A percentile compares a stretch with the other conserved stretches of the same genome.
phyloP scores from a whole-genome alignment of 148 eudicot genomes.

The Rhododendron simsii region DNA sequence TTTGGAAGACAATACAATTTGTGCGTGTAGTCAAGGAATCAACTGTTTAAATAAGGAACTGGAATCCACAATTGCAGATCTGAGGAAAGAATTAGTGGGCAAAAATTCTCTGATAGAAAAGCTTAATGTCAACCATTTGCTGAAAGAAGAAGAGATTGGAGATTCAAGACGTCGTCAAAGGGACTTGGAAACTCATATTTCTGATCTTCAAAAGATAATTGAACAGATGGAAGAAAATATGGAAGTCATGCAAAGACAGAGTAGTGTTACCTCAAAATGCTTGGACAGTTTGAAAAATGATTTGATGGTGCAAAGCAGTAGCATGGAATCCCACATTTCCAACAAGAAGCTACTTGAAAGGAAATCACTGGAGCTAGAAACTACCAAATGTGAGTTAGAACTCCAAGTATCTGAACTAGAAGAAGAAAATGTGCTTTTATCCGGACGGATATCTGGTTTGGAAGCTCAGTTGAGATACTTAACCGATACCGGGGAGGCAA shows the following conservation, averaged over 20 bases:
- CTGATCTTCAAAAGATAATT: constrained; percentile 26
- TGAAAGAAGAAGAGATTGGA: constrained; percentile 38
- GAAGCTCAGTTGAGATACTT: constrained; percentile 60
- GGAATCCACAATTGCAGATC: constrained; percentile 10
- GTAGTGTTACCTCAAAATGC: constrained; percentile 11
- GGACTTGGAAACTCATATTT: constrained; percentile 39
- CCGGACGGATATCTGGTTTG: constrained; percentile 54
- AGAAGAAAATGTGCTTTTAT: constrained; percentile 54
- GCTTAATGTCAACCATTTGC: constrained; percentile 20
- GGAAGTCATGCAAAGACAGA: constrained; percentile 31
- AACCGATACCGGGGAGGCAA: constrained; percentile 51
- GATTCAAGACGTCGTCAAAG: constrained; percentile 20
- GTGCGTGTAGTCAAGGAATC: not conserved
- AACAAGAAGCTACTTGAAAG: constrained; percentile 43
- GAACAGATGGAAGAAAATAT: constrained; percentile 21
- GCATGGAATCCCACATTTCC: constrained; percentile 31
- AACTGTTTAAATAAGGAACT: not conserved
- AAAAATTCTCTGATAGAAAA: constrained; percentile 31
- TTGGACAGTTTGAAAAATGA: constrained; percentile 32
- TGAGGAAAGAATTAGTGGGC: constrained; percentile 10
- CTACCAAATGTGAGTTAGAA: constrained; percentile 47
- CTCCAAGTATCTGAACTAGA: constrained; percentile 41
- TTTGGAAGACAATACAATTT: not conserved
- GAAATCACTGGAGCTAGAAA: constrained; percentile 43
- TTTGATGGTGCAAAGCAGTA: constrained; percentile 19